Conservation (phyloP, 371 early-diverging fungal species). For the Sanchytrium tribonematis region DNA sequence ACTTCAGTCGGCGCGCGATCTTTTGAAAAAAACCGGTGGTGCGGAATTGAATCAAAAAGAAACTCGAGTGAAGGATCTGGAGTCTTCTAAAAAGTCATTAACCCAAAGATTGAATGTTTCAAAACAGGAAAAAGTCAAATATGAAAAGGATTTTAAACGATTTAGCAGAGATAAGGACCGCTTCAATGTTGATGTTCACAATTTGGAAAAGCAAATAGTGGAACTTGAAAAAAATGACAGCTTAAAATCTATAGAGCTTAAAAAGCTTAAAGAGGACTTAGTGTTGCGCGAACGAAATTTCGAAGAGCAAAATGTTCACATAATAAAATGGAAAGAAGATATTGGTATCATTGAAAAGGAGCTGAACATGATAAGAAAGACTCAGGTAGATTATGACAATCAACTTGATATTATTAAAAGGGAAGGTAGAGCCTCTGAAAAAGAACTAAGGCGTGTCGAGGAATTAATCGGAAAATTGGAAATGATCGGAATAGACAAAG, state of each 20-base stretch:
- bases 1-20: not conserved
- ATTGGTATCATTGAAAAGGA: conserved; percentile 30
- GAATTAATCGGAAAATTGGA: conserved; percentile 23
- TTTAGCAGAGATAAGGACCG: conserved; percentile 25
- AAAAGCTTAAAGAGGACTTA: conserved; percentile 1
- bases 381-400: conserved; percentile 14
- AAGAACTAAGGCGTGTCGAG: conserved; percentile 18
- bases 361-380: conserved; percentile 32
- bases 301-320: conserved; percentile 35
- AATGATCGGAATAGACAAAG: conserved; percentile 14
- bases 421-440: conserved; percentile 26
- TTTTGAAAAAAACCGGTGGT: not conserved
- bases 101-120: not conserved
- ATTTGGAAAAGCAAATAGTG: conserved; percentile 20
- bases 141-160: conserved; percentile 23
- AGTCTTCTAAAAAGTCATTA: not conserved
- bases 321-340: conserved; percentile 30
- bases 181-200: conserved; percentile 17
- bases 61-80: not conserved
- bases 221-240: conserved; percentile 12
- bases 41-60: not conserved
- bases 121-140: not conserved
- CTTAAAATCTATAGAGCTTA: conserved; percentile 4
- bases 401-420: conserved; percentile 23
- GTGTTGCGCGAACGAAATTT: conserved; percentile 15